phyloP scores from a whole-genome alignment of 352 stramenopile species.

The Blastocystis sp. region DNA sequence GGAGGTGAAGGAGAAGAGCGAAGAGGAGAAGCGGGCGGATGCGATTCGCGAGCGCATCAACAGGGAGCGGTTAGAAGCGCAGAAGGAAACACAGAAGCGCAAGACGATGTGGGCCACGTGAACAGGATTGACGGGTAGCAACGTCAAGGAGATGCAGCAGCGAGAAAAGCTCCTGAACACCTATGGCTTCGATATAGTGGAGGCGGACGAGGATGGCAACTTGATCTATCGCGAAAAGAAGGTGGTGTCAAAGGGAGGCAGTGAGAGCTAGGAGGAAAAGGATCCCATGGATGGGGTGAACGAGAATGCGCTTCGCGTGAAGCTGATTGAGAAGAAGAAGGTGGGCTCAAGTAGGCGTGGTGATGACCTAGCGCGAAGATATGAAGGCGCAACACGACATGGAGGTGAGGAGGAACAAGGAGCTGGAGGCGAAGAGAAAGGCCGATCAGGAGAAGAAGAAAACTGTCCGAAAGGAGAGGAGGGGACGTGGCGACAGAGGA shows the following conservation, averaged over 20 bases:
- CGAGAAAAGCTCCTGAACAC: constrained; percentile 59
- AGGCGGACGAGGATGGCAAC: constrained; percentile 39
- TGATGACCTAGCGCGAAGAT: constrained; percentile 32
- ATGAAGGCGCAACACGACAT: constrained; percentile 45
- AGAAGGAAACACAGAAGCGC: constrained; percentile 10
- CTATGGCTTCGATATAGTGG: constrained; percentile 57
- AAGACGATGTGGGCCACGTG: constrained; percentile 21
- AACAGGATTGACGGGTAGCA: neutral
- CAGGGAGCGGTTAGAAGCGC: constrained; percentile 26
- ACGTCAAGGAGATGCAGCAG: constrained; percentile 33
- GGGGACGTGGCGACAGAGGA: constrained; percentile 13
- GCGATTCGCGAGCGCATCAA: constrained; percentile 30
- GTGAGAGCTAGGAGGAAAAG: constrained; percentile 11
- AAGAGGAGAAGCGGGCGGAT: neutral
- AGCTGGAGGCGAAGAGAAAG: constrained; percentile 55
- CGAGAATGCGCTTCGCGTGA: constrained; percentile 58
- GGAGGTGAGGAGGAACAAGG: constrained; percentile 59
- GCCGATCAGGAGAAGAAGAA: constrained; percentile 61
- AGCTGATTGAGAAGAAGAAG: constrained; percentile 60
- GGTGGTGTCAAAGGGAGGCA: neutral
- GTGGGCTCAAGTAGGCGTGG: neutral
- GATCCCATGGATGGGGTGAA: constrained; percentile 56
- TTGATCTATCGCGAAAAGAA: constrained; percentile 61
- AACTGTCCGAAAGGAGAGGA: constrained; percentile 25
- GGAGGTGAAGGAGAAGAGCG: neutral